These are phyloP conservation scores for Lactarius evosmus DNA, from an alignment of 768 basidiomycete species.

Conservation along the genomic window DNA sequence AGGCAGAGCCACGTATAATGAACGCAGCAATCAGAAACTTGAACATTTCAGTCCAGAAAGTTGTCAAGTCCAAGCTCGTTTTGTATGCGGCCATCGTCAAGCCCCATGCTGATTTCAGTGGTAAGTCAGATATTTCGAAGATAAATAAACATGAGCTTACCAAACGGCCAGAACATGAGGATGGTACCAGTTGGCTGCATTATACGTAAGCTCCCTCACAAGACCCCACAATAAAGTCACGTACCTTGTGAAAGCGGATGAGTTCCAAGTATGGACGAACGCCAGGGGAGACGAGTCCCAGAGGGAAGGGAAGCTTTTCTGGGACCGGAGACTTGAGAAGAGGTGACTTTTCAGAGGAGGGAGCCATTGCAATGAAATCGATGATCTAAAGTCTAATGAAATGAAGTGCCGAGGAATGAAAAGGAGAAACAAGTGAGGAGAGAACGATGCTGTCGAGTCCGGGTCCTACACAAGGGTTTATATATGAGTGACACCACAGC, in stretches of 20 bases:
- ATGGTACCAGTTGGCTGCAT: conserved; percentile 25
- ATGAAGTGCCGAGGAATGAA: background rate
- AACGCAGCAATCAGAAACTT: conserved; percentile 18
- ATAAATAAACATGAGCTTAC: conserved; percentile 8
- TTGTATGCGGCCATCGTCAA: conserved; percentile 28
- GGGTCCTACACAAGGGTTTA: background rate
- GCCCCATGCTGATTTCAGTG: conserved; percentile 26
- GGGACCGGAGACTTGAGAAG: conserved; percentile 15
- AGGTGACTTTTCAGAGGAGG: conserved; percentile 11
- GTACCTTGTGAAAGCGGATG: conserved; percentile 25
- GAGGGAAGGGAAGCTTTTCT: conserved; percentile 27
- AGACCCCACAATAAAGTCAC: background rate
- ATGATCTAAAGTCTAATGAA: conserved; percentile 1
- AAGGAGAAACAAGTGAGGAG: background rate
- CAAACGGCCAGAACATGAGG: conserved; percentile 22
- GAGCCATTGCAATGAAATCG: conserved; percentile 8
- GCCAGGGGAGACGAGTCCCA: conserved; percentile 24
- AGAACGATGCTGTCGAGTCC: background rate
- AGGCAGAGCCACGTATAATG: conserved; percentile 30
- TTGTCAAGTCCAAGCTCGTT: conserved; percentile 17
- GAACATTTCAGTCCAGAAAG: conserved; percentile 20
- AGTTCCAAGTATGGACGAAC: conserved; percentile 28
- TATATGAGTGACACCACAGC: conserved; percentile 4
- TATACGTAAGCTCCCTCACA: background rate
- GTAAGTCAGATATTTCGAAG: background rate